Evolutionary conservation across 352 stramenopile species (phyloP).

Genomic region (Phytophthora boehmeriae): DNA sequence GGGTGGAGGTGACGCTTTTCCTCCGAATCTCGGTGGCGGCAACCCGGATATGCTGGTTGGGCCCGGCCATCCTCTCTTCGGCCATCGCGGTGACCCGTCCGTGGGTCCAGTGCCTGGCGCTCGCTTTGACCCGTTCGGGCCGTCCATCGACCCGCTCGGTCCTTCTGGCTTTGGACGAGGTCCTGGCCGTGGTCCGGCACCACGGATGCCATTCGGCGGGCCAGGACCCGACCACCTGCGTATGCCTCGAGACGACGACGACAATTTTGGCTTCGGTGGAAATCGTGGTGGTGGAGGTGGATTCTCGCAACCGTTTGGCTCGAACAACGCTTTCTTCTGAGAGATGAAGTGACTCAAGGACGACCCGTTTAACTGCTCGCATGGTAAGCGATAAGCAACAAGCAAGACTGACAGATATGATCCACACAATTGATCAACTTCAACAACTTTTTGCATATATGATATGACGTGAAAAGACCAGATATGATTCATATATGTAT

Average conservation of each 20-base stretch:
- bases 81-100: slow-evolving; percentile 56
- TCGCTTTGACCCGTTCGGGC: slow-evolving; percentile 87
- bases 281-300: slow-evolving; percentile 38
- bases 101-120: slow-evolving; percentile 69
- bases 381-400: not conserved
- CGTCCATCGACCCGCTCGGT: slow-evolving; percentile 56
- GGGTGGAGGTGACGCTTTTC: slow-evolving; percentile 70
- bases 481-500: no score
- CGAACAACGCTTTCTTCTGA: slow-evolving; percentile 75
- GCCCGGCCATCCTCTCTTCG: slow-evolving; percentile 78
- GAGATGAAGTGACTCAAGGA: not conserved
- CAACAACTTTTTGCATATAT: no score
- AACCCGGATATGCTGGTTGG: slow-evolving; percentile 79
- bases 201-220: slow-evolving; percentile 72
- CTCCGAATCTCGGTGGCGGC: slow-evolving; percentile 58
- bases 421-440: no score
- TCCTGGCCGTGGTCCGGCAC: slow-evolving; percentile 44
- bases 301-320: slow-evolving; percentile 62
- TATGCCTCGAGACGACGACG: slow-evolving; percentile 74
- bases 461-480: no score
- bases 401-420: not conserved
- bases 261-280: slow-evolving; percentile 45
- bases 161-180: slow-evolving; percentile 48
- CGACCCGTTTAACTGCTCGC: not conserved
- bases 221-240: slow-evolving; percentile 81